Base-by-base conservation (phyloP, 2,329 filamentous ascomycete genomes). In the Xylaria sp. region DNA sequence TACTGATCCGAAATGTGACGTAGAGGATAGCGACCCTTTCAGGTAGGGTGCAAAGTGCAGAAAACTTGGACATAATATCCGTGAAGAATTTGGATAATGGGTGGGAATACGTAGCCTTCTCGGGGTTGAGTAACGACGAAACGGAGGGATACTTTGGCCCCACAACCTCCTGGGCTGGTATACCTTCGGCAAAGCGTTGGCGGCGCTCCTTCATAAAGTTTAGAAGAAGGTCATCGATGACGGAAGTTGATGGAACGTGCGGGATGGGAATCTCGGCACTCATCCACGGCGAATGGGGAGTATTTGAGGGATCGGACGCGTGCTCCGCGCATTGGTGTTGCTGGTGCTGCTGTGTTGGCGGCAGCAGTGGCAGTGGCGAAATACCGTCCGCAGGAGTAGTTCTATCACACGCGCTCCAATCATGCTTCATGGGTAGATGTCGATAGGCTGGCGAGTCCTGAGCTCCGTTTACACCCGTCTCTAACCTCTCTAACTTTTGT, bases 71-170 rank as follows among this genome's bases (percentile, higher is more conserved):
- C 10, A 96, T 80, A 60, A 96, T 92, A 74, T 96, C 92, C 41
- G 91, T 93, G 72, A 96, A 91, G 13, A 96, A 85, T 67, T 91
- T 91, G 6, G 91, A 94, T 1, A 96, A 80, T 1, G 91, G 91
- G 70, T 96, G 92, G 1, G 88, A 86, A 69, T 84, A 83, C 7
- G 79, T 79, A 62, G 81, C 83, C 52, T 83, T 82, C 40, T 86
- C 80, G 0, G 91, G 90, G 71, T 94, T 91, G 38, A 94, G 83
- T 4, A 96, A 83, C 1, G 90, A 90, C 0, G 88, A 89, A 58
- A 96, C 90, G 59, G 89, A 91, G 1, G 92, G 92, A 71, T 96
- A 93, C 13, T 85, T 82, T 0, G 92, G 92, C 0, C 91, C 92
- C 7, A 91, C 83, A 8, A 94, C 83, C 44, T 90, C 85, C 40